Percentiles rank a stretch among this genome's conserved stretches.
These are phyloP conservation scores for Artomyces pyxidatus DNA, from an alignment of 768 basidiomycete species.

Conservation along the genomic window DNA sequence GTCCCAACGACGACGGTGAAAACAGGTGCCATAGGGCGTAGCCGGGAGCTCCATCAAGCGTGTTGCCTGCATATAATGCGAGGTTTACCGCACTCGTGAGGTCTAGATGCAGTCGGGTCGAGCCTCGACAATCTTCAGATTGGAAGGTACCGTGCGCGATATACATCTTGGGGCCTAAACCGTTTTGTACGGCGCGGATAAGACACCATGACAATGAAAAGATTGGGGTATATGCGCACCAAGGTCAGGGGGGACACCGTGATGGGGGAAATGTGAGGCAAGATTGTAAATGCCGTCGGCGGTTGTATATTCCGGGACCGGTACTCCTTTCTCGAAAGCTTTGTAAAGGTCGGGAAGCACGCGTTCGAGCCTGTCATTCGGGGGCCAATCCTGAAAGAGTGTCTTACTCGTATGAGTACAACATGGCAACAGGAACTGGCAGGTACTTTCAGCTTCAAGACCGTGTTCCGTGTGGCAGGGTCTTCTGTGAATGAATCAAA, in stretches of 20 bases:
- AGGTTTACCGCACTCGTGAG: conserved; percentile 92
- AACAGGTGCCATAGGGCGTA: conserved; percentile 91
- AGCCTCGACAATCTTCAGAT: conserved; percentile 62
- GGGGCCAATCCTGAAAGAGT: conserved; percentile 75
- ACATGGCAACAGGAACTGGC: too few relatives aligned
- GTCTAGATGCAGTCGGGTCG: conserved; percentile 89
- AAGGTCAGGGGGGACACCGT: conserved; percentile 71
- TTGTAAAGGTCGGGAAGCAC: conserved; percentile 79
- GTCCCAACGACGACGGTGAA: conserved; percentile 66
- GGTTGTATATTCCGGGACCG: conserved; percentile 82
- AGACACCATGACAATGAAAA: not conserved
- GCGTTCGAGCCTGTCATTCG: conserved; percentile 73
- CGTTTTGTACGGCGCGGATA: not conserved
- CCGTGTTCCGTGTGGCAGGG: conserved; percentile 36
- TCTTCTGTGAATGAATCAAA: not conserved
- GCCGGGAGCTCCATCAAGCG: conserved; percentile 53
- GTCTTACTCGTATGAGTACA: not conserved
- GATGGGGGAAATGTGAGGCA: conserved; percentile 78
- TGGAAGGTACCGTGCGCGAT: conserved; percentile 77
- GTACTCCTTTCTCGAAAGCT: conserved; percentile 77
- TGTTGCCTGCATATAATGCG: conserved; percentile 61
- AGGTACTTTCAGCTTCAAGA: conserved; percentile 59
- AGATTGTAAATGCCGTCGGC: conserved; percentile 85
- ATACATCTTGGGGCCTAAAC: conserved; percentile 86
- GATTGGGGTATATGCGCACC: conserved; percentile 37